These are phyloP conservation scores for Pseudogymnoascus sp. DNA, from an alignment of 2,329 filamentous ascomycete genomes.

Conservation along the genomic window DNA sequence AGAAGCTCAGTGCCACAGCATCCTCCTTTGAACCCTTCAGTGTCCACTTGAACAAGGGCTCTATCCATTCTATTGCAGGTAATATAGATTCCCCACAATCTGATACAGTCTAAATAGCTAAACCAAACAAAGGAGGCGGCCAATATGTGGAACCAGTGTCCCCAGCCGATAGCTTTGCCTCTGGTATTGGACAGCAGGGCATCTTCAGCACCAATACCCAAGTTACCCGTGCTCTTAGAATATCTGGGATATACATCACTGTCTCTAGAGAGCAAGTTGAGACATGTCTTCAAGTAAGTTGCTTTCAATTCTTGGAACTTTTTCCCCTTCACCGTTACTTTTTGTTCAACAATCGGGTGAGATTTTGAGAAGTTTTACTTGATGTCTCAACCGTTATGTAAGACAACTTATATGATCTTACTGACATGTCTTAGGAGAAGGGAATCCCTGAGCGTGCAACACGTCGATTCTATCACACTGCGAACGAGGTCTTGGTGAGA, in stretches of 20 bases:
- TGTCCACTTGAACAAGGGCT: slow-evolving; percentile 10
- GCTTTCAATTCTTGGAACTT: background rate
- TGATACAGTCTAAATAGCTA: background rate
- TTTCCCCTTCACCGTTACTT: background rate
- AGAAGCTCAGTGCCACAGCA: slow-evolving; percentile 58
- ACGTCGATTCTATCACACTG: slow-evolving; percentile 13
- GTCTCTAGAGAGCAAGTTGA: slow-evolving; percentile 18
- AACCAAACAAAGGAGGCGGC: background rate
- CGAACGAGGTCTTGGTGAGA: slow-evolving; percentile 19
- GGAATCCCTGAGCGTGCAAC: slow-evolving; percentile 11
- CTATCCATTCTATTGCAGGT: background rate
- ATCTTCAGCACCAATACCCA: slow-evolving; percentile 26
- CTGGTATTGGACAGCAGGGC: slow-evolving; percentile 12
- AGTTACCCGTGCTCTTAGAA: slow-evolving; percentile 24
- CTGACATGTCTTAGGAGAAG: slow-evolving; percentile 3
- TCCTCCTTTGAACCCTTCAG: slow-evolving; percentile 51
- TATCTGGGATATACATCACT: slow-evolving; percentile 20
- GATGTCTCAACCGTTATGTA: background rate
- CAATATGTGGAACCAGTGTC: background rate
- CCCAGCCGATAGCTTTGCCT: background rate
- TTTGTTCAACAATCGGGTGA: background rate
- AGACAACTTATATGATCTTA: background rate
- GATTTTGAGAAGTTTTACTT: background rate
- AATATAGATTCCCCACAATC: background rate
- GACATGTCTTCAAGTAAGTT: slow-evolving; percentile 20